Evolutionary conservation across 768 basidiomycete species (phyloP).

Genomic region (Clavaria fumosa): DNA sequence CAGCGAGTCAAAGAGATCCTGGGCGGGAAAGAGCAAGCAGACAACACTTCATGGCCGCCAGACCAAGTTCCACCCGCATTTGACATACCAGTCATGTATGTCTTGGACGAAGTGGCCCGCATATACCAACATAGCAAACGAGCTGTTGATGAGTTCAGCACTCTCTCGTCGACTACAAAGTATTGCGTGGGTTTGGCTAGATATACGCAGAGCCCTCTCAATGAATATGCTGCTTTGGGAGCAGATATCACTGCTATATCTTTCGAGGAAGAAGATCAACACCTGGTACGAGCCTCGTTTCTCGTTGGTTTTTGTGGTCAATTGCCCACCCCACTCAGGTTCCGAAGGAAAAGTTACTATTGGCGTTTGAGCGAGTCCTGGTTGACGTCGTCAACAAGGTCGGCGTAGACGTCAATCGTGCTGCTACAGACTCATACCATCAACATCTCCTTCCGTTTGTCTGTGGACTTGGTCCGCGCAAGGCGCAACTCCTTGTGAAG

Average conservation of each 20-base stretch:
- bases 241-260: constrained; percentile 69
- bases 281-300: constrained; percentile 35
- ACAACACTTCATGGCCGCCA: constrained; percentile 14
- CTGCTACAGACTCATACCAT: constrained; percentile 79
- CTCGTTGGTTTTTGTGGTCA: no score
- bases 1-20: constrained; percentile 48
- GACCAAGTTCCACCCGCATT: constrained; percentile 19
- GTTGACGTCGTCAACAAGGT: constrained; percentile 86
- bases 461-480: constrained; percentile 87
- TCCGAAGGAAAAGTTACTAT: constrained; percentile 68
- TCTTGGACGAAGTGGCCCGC: constrained; percentile 82
- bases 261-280: constrained; percentile 76
- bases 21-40: constrained; percentile 13
- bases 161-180: constrained; percentile 61
- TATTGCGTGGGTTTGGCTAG: constrained; percentile 92
- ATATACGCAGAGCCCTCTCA: constrained; percentile 85
- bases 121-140: constrained; percentile 87
- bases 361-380: constrained; percentile 69
- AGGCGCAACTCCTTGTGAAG: constrained; percentile 71
- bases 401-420: constrained; percentile 93
- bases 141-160: constrained; percentile 69
- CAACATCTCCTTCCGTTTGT: constrained; percentile 80
- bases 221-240: constrained; percentile 86
- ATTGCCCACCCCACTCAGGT: no score
- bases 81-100: constrained; percentile 65